phyloP scores from a whole-genome alignment of 495 filamentous ascomycete genomes.

The Lasiosphaeriaceae sp. region DNA sequence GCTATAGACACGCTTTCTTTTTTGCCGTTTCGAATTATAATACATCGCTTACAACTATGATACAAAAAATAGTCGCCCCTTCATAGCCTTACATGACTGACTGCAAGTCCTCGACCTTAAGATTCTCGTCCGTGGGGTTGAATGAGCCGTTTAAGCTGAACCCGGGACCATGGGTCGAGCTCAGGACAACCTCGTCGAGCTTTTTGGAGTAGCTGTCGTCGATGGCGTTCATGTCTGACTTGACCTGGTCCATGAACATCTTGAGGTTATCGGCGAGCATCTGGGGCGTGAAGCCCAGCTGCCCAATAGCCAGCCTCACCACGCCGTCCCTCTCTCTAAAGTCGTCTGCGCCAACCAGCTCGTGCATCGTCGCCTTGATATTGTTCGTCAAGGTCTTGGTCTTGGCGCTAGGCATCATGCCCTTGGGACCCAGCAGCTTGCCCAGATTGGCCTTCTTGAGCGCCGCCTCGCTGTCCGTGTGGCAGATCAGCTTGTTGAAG shows the following conservation, averaged over 20 bases:
- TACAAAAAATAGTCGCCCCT: conserved; percentile 25
- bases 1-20: conserved; percentile 11
- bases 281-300: conserved; percentile 84
- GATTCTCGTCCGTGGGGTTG: conserved; percentile 51
- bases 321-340: conserved; percentile 85
- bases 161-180: conserved; percentile 79
- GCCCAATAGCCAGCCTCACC: conserved; percentile 82
- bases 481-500: conserved; percentile 87
- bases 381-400: conserved; percentile 81
- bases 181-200: conserved; percentile 90
- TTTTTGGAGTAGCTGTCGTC: conserved; percentile 74
- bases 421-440: conserved; percentile 78
- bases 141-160: conserved; percentile 82
- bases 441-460: conserved; percentile 76
- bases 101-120: conserved; percentile 51
- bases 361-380: conserved; percentile 62
- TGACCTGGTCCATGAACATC: conserved; percentile 69
- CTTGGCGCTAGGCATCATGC: conserved; percentile 89
- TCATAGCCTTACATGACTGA: conserved; percentile 38
- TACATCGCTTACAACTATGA: conserved; percentile 41
- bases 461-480: conserved; percentile 65
- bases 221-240: conserved; percentile 66
- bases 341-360: conserved; percentile 76
- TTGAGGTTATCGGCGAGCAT: conserved; percentile 82
- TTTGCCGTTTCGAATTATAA: conserved; percentile 29